A percentile compares a stretch with the other conserved stretches of the same genome.
phyloP scores from a whole-genome alignment of 192 early-diverging fungal species.

The Coemansia sp. region DNA sequence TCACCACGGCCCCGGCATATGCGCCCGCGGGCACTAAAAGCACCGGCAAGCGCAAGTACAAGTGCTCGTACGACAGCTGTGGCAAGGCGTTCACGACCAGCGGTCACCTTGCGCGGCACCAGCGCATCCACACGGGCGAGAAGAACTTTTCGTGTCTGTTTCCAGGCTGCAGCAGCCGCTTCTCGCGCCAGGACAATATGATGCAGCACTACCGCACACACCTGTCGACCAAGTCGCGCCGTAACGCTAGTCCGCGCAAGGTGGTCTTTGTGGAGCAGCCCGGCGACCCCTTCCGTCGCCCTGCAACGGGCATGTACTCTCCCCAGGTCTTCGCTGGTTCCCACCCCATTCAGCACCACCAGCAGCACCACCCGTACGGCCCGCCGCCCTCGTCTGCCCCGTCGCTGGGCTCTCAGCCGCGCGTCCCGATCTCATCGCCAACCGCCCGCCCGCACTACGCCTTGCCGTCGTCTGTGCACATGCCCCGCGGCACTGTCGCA shows the following conservation, averaged over 20 bases:
- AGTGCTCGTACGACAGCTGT: constrained; percentile 63
- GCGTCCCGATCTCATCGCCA: neutral
- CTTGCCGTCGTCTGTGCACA: constrained; percentile 29
- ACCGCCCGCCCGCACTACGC: constrained; percentile 20
- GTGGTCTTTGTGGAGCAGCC: constrained; percentile 34
- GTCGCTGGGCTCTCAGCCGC: constrained; percentile 8
- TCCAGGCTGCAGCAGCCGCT: constrained; percentile 68
- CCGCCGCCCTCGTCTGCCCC: constrained; percentile 16
- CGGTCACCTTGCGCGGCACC: constrained; percentile 79
- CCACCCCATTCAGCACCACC: constrained; percentile 40
- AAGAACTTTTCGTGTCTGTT: constrained; percentile 71
- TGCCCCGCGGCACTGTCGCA: constrained; percentile 16
- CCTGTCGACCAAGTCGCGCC: constrained; percentile 64
- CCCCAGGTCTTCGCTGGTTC: constrained; percentile 35
- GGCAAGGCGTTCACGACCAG: constrained; percentile 82
- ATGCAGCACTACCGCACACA: constrained; percentile 86
- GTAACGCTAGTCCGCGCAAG: constrained; percentile 45
- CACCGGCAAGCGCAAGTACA: constrained; percentile 69
- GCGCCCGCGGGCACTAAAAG: constrained; percentile 19
- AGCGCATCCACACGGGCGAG: constrained; percentile 81
- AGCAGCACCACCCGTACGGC: constrained; percentile 28
- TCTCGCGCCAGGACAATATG: constrained; percentile 84
- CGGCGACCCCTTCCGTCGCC: constrained; percentile 29
- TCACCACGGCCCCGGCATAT: constrained; percentile 13
- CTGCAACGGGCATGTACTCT: constrained; percentile 24